phyloP scores from a whole-genome alignment of 108 stramenopile genomes.

The Epipyxis sp. region DNA sequence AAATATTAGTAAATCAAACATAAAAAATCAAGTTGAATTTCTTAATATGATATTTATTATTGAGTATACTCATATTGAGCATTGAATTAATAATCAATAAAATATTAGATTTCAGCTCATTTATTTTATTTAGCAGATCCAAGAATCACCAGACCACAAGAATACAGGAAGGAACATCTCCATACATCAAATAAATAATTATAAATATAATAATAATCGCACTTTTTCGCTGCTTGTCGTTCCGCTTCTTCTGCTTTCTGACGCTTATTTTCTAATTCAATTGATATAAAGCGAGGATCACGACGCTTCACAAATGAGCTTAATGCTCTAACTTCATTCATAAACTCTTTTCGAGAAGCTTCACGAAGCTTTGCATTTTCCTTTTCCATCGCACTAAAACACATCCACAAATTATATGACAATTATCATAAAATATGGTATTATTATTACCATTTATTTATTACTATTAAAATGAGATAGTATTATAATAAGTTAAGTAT shows the following conservation, averaged over 20 bases:
- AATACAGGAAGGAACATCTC: neutral
- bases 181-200: neutral
- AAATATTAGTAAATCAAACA: too few species aligned
- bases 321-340: conserved; percentile 31
- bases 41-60: neutral
- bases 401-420: neutral
- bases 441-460: too few species aligned
- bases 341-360: conserved; percentile 32
- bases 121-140: too few species aligned
- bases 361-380: conserved; percentile 39
- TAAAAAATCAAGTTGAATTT: too few species aligned
- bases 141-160: too few species aligned
- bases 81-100: too few species aligned
- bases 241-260: conserved; percentile 41
- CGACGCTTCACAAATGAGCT: conserved; percentile 36
- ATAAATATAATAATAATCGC: neutral
- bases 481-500: too few species aligned
- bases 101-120: too few species aligned
- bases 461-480: too few species aligned
- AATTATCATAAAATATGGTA: too few species aligned
- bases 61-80: conserved; percentile 17
- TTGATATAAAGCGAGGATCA: conserved; percentile 33
- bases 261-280: neutral
- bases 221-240: neutral
- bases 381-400: conserved; percentile 38